Percentiles rank a stretch among this genome's conserved stretches.
Evolutionary conservation across 768 basidiomycete genomes (phyloP).

Genomic region (Cystofilobasidium bisporidii): DNA sequence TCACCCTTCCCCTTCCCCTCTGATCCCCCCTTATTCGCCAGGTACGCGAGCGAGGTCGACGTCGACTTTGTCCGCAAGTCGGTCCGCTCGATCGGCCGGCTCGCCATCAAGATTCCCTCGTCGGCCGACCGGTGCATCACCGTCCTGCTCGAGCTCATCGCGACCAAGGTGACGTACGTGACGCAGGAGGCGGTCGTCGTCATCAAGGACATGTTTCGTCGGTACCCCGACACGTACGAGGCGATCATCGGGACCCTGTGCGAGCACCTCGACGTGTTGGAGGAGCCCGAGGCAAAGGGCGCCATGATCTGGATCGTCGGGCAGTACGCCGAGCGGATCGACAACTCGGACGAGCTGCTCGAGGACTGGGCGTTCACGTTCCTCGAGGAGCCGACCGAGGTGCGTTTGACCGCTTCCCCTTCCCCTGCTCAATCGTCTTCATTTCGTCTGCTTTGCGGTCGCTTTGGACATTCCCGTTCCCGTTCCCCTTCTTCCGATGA

Average conservation of each 20-base stretch:
- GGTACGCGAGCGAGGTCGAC: constrained; percentile 94
- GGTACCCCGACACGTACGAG: constrained; percentile 92
- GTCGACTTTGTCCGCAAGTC: constrained; percentile 95
- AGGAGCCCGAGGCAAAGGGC: constrained; percentile 96
- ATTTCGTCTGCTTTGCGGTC: too few species aligned
- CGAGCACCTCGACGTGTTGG: constrained; percentile 87
- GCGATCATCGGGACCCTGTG: constrained; percentile 92
- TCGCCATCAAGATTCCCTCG: constrained; percentile 86
- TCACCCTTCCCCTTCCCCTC: too few species aligned
- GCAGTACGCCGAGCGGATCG: constrained; percentile 93
- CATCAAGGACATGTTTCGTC: constrained; percentile 99
- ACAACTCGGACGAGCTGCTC: constrained; percentile 88
- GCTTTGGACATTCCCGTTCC: too few species aligned
- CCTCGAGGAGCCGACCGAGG: constrained; percentile 87
- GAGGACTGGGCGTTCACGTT: constrained; percentile 85
- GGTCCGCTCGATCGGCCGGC: constrained; percentile 90
- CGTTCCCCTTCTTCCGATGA: too few species aligned
- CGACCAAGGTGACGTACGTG: constrained; percentile 88
- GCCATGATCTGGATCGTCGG: constrained; percentile 99
- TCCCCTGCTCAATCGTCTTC: too few species aligned
- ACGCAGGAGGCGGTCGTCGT: constrained; percentile 98
- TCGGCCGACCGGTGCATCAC: constrained; percentile 92
- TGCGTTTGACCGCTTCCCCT: constrained; percentile 38
- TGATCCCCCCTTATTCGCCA: constrained; percentile 40
- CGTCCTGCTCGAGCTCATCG: constrained; percentile 83